A percentile compares a stretch with the other conserved stretches of the same genome.
Evolutionary conservation across 1,284 basidiomycete genomes (phyloP).

Genomic region (Microbotryum violaceum): DNA sequence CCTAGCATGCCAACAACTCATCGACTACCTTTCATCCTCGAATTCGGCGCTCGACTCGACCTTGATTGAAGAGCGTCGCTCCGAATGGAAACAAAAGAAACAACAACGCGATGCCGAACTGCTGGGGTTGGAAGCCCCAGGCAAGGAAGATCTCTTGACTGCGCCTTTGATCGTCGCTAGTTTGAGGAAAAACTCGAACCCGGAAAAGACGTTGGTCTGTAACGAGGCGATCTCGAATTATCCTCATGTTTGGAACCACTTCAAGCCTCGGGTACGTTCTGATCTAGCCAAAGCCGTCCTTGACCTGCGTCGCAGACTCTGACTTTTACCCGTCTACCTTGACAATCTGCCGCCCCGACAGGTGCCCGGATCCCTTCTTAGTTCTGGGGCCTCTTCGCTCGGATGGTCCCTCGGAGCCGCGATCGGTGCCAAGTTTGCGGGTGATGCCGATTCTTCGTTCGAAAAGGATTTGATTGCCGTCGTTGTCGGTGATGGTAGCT

Average conservation of each 20-base stretch:
- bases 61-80: constrained; percentile 2
- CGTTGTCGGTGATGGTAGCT: constrained; percentile 61
- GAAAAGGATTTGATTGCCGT: constrained; percentile 50
- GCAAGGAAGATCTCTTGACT: constrained; percentile 33
- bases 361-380: constrained; percentile 46
- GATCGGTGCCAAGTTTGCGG: constrained; percentile 52
- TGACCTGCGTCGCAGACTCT: neutral
- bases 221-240: constrained; percentile 60
- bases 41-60: constrained; percentile 1
- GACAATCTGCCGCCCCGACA: constrained; percentile 31
- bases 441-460: constrained; percentile 32
- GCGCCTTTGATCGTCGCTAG: constrained; percentile 49
- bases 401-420: constrained; percentile 61
- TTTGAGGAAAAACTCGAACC: constrained; percentile 44
- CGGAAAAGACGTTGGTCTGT: constrained; percentile 47
- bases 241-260: constrained; percentile 42
- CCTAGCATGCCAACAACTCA: constrained; percentile 50
- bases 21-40: constrained; percentile 15
- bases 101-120: neutral
- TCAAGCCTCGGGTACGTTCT: constrained; percentile 6
- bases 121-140: neutral
- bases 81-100: constrained; percentile 4
- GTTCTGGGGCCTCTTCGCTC: constrained; percentile 55
- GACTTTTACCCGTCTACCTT: constrained; percentile 25
- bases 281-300: neutral